Evolutionary conservation across 805 yeast genomes (phyloP), one percentile per base, ranked within the genome.

Genomic region (Hanseniaspora nectarophila): DNA sequence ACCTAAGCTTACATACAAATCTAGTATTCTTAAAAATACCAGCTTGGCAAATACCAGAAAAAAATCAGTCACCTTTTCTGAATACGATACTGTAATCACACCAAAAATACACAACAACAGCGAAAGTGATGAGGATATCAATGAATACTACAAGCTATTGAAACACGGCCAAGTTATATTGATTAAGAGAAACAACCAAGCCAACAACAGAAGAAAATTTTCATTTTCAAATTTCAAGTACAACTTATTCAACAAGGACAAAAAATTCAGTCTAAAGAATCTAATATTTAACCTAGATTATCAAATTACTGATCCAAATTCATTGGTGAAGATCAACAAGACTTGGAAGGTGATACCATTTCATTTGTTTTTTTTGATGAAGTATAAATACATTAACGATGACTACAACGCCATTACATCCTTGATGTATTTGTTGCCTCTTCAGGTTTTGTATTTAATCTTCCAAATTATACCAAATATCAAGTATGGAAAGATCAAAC

Each of bases 361-460:
- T 51, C 70, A 66, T 55, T 38, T 66, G 34, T 10, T 68, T 1
- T 53, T 63, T 2, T 63, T 73, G 47, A 42, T 64, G 6, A 63
- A 65, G 35, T 71, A 65, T 45, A 38, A 45, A 13, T 61, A 61
- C 28, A 57, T 72, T 12, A 59, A 67, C 4, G 50, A 54, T 34
- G 12, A 42, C 7, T 64, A 63, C 42, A 63, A 67, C 26, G 45
- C 57, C 3, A 40, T 54, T 1, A 65, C 60, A 1, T 54, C 71
- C 39, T 54, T 64, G 16, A 54, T 54, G 13, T 56, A 65, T 3
- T 57, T 69, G 29, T 56, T 63, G 16, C 65, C 70, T 2, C 31
- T 61, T 18, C 76, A 72, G 53, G 49, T 66, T n/a, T 51, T 60
- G 2, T 71, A 70, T 51, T 61, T 70, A 31, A 56, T 64, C 15